Base-by-base conservation (phyloP, 2,329 filamentous ascomycete species). In the Arthrobotrys entomopaga region DNA sequence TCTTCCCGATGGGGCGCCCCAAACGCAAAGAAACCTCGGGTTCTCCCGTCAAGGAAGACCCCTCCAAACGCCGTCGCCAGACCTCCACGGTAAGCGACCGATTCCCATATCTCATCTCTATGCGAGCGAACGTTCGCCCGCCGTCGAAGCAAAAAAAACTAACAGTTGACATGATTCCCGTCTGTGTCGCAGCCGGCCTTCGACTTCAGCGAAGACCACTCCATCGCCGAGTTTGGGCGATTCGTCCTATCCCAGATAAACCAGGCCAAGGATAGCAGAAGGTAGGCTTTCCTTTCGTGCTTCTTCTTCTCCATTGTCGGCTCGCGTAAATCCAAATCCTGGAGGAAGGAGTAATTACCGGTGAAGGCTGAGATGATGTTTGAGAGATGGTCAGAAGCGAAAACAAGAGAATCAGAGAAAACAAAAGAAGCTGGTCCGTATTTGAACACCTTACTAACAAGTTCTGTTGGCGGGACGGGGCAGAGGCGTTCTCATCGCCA, bases 1-100 rank as follows among this genome's bases (percentile, higher is more conserved):
- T 34, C 29, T 10, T 34, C 29, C 29, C 29, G 56, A 73, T 73
- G 69, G 58, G 69, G 40, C 59, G 69, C 40, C 58, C 69, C 49
- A 73, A 73, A 66, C 61, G 69, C 57, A 74, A 74, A 54, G 70
- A 74, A 34, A 60, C 65, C 34, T 74, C 70, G 16, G 70, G 63
- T n/a, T 74, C 70, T 38, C 70, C 70, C 22, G 26, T 49, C 63
- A 74, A 74, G 34, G 70, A 74, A 5, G 42, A 19, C 42, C 15
- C 70, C 19, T 38, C 57, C 48, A 74, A 74, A 38, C 65, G 63
- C 29, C 34, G 52, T 34, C 70, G 70, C 48, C 61, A 66, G 34
- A 74, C 70, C 11, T 57, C 49, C 20, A 61, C 69, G 22, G 70
- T 74, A 67, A 67, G 70, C 42, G 20, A 46, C 42, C 42, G 15